Percentiles rank a stretch among this genome's conserved stretches.
Conservation (phyloP, 2,329 filamentous ascomycete species). For the Passalora sequoiae region DNA sequence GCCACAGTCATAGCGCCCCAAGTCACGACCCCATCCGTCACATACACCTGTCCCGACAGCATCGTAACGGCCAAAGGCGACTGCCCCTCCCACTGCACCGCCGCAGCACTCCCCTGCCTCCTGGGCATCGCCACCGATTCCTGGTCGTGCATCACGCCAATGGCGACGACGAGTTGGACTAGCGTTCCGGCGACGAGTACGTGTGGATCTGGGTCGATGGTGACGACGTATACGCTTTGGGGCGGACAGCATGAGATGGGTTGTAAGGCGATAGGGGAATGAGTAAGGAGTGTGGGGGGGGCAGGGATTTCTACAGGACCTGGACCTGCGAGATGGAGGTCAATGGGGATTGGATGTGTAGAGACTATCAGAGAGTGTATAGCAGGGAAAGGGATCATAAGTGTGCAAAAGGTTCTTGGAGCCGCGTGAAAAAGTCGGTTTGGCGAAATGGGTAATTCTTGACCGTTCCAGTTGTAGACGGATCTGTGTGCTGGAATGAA, state of each 20-base stretch:
- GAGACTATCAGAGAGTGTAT: too few relatives aligned
- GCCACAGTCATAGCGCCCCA: slow-evolving; percentile 2
- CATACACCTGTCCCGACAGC: slow-evolving; percentile 3
- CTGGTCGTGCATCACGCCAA: slow-evolving; percentile 6
- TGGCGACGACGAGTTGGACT: slow-evolving; percentile 7
- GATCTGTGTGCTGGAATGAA: too few relatives aligned
- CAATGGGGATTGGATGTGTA: too few relatives aligned
- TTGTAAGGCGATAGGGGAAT: slow-evolving; percentile 9
- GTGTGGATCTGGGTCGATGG: slow-evolving; percentile 4
- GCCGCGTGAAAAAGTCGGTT: too few relatives aligned
- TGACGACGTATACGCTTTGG: slow-evolving; percentile 9
- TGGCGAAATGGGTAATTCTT: too few relatives aligned
- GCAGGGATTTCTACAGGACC: too few relatives aligned
- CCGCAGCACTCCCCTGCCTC: slow-evolving; percentile 62
- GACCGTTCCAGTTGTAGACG: too few relatives aligned
- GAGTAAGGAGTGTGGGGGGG: too few relatives aligned
- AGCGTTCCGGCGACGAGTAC: slow-evolving; percentile 14
- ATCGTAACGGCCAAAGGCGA: slow-evolving; percentile 6
- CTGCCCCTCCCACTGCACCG: slow-evolving; percentile 20
- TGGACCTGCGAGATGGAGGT: too few relatives aligned
- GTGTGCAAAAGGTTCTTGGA: too few relatives aligned
- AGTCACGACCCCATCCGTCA: neutral
- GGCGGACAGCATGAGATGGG: slow-evolving; percentile 6
- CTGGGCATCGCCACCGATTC: slow-evolving; percentile 49
- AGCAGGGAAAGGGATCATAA: too few relatives aligned